These are phyloP conservation scores for Exophiala aquamarina DNA, from an alignment of 2,329 filamentous ascomycete genomes.

Conservation along the genomic window DNA sequence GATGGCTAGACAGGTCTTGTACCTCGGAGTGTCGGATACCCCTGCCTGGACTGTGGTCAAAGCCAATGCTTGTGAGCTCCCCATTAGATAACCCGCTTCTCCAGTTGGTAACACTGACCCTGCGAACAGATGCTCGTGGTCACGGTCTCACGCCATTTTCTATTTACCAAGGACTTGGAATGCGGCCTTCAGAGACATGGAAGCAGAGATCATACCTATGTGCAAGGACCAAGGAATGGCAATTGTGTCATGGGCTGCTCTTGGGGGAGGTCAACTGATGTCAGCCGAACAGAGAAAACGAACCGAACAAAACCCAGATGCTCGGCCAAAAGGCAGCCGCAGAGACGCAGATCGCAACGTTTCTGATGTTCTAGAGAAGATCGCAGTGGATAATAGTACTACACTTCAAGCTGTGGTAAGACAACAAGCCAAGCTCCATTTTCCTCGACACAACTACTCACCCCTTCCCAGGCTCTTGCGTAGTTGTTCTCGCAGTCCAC, in stretches of 20 bases:
- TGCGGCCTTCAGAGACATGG: conserved; percentile 62
- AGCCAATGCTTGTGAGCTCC: conserved; percentile 53
- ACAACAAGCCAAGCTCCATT: background rate
- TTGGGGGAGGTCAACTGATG: conserved; percentile 54
- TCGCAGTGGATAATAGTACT: conserved; percentile 12
- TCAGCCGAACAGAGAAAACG: conserved; percentile 37
- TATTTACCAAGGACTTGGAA: conserved; percentile 68
- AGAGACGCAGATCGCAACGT: conserved; percentile 16
- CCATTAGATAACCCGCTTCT: too few species aligned
- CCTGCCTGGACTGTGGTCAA: conserved; percentile 38
- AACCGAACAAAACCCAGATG: conserved; percentile 24
- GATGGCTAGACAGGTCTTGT: conserved; percentile 61
- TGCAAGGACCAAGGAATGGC: conserved; percentile 61
- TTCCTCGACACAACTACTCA: too few species aligned
- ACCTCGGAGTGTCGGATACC: conserved; percentile 50
- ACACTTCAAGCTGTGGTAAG: conserved; percentile 14
- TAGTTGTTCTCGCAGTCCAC: conserved; percentile 54
- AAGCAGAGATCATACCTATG: conserved; percentile 70
- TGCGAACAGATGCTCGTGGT: too few species aligned
- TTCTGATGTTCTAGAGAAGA: conserved; percentile 15
- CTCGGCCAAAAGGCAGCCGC: conserved; percentile 14
- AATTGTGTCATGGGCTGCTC: conserved; percentile 54
- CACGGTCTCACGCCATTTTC: conserved; percentile 22
- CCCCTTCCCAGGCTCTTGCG: conserved; percentile 41
- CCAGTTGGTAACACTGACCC: too few species aligned